These are phyloP conservation scores for Epichloe brachyelytri DNA, from an alignment of 2,329 filamentous ascomycete species.

Conservation along the genomic window DNA sequence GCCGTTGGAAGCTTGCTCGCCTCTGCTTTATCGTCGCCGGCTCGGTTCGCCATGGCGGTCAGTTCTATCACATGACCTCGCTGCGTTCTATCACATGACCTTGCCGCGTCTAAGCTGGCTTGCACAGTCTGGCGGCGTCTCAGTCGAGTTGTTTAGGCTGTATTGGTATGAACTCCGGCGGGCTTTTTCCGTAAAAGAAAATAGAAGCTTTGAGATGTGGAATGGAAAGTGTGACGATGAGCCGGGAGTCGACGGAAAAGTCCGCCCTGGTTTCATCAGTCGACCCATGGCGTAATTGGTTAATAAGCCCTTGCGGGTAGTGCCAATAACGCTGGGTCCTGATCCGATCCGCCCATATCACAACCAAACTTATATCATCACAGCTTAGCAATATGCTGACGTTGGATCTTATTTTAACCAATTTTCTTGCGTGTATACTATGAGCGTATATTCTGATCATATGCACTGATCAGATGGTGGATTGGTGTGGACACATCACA, in stretches of 20 bases:
- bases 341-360: background rate
- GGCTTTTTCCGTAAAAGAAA: constrained; percentile 6
- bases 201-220: background rate
- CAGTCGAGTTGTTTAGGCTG: background rate
- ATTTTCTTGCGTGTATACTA: too few relatives aligned
- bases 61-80: constrained; percentile 4
- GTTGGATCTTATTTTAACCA: too few relatives aligned
- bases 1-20: constrained; percentile 22
- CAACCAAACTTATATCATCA: background rate
- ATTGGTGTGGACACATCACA: too few relatives aligned
- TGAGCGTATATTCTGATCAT: too few relatives aligned
- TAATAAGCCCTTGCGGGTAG: constrained; percentile 1
- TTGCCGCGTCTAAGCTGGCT: background rate
- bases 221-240: constrained; percentile 1
- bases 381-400: background rate
- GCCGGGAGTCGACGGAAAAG: constrained; percentile 5
- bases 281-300: constrained; percentile 5
- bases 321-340: background rate
- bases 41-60: constrained; percentile 2
- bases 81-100: constrained; percentile 3
- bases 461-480: too few relatives aligned
- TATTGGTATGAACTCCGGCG: constrained; percentile 9
- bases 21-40: constrained; percentile 5
- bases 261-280: constrained; percentile 5
- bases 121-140: background rate